These are phyloP conservation scores for Hibiscus syriacus DNA, from an alignment of 345 rosid species.

Conservation along the genomic window DNA sequence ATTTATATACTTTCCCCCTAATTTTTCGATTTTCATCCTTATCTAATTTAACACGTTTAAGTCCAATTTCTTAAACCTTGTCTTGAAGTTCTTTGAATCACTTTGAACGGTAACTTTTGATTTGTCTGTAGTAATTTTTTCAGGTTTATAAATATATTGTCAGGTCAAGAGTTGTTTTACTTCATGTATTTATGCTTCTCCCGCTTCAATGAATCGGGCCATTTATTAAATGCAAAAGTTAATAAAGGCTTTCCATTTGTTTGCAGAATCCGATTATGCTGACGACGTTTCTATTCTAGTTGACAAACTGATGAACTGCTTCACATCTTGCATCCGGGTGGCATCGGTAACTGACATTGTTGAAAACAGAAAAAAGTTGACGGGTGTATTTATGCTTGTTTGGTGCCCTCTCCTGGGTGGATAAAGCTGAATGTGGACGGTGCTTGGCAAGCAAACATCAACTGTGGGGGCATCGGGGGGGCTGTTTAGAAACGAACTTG, in stretches of 20 bases:
- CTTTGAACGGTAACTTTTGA: neutral
- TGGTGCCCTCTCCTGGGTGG: too few relatives aligned
- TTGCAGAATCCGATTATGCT: constrained; percentile 45
- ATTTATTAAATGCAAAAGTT: neutral
- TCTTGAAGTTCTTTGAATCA: neutral
- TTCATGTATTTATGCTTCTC: neutral
- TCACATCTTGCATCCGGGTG: constrained; percentile 55
- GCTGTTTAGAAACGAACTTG: too few relatives aligned
- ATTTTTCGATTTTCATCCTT: too few relatives aligned
- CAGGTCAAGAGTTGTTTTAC: neutral
- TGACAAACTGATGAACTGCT: constrained; percentile 61
- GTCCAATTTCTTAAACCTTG: too few relatives aligned
- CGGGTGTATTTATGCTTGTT: constrained; percentile 41
- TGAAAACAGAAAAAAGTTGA: constrained; percentile 43
- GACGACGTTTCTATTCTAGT: constrained; percentile 46
- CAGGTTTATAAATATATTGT: neutral
- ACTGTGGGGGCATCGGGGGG: too few relatives aligned
- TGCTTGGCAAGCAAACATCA: too few relatives aligned
- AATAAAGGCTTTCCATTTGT: constrained; percentile 7
- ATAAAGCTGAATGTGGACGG: too few relatives aligned
- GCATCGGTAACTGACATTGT: constrained; percentile 53
- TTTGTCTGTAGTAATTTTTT: neutral
- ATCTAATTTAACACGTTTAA: too few relatives aligned
- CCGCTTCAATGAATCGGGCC: neutral
- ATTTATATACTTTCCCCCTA: too few relatives aligned